These are phyloP conservation scores for Heliosperma pusillum DNA, from an alignment of 148 eudicot genomes.

Conservation along the genomic window DNA sequence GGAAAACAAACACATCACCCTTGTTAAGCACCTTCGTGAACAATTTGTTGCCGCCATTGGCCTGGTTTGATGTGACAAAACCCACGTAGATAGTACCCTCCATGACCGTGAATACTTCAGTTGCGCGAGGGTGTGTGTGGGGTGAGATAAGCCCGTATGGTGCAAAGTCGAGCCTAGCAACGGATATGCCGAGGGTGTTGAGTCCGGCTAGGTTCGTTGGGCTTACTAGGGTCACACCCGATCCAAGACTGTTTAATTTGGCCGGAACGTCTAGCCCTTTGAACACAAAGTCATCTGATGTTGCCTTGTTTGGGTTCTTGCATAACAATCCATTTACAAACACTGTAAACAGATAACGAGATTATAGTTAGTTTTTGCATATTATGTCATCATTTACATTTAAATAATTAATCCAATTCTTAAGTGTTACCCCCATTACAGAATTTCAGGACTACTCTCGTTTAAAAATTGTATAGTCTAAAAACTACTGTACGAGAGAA, in stretches of 20 bases:
- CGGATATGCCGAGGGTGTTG: conserved; percentile 22
- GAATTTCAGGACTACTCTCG: too few species aligned
- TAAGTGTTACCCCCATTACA: too few species aligned
- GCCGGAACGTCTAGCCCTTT: conserved; percentile 10
- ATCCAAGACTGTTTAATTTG: neutral
- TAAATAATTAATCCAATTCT: too few species aligned
- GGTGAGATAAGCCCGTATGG: conserved; percentile 19
- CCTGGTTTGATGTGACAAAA: conserved; percentile 13
- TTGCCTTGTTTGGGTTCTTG: neutral
- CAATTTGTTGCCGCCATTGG: conserved; percentile 14
- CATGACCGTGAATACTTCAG: conserved; percentile 18
- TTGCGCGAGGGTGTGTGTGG: conserved; percentile 24
- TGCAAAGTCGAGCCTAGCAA: conserved; percentile 21
- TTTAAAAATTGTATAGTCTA: too few species aligned
- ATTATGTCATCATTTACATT: too few species aligned
- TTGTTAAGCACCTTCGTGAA: conserved; percentile 6
- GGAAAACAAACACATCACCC: conserved; percentile 14
- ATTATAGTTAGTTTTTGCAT: too few species aligned
- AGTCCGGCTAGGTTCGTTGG: conserved; percentile 10
- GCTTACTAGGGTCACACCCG: conserved; percentile 2
- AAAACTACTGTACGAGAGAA: too few species aligned
- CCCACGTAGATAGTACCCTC: conserved; percentile 18
- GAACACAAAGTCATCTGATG: neutral
- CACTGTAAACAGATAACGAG: too few species aligned
- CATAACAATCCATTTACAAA: neutral